A percentile compares a stretch with the other conserved stretches of the same genome.
phyloP scores from a whole-genome alignment of 176 grass and related monocot species.

The Triticum turgidum region DNA sequence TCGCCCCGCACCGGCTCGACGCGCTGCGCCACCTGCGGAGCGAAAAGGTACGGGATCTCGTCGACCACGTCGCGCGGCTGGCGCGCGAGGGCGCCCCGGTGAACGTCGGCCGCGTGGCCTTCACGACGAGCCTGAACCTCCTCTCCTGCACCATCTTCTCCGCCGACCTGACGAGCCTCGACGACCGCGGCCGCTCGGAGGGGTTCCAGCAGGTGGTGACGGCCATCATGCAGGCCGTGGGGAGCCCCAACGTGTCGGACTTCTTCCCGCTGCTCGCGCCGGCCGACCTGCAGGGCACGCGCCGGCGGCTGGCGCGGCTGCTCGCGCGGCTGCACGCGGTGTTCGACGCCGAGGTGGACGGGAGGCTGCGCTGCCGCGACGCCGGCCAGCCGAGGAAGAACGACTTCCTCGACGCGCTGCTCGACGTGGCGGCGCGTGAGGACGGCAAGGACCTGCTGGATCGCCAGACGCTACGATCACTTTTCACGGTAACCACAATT shows the following conservation, averaged over 20 bases:
- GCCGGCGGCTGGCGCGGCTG: background rate
- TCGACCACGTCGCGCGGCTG: background rate
- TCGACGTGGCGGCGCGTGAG: constrained; percentile 14
- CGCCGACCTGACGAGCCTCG: constrained; percentile 3
- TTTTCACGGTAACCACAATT: constrained; percentile 6
- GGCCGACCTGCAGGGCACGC: constrained; percentile 48
- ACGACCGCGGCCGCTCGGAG: constrained; percentile 12
- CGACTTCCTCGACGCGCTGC: constrained; percentile 46
- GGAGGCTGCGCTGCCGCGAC: background rate
- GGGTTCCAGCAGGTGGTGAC: constrained; percentile 28
- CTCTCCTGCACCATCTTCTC: constrained; percentile 55
- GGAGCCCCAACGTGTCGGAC: constrained; percentile 44
- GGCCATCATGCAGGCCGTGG: constrained; percentile 27
- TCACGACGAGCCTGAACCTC: constrained; percentile 45
- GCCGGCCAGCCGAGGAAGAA: background rate
- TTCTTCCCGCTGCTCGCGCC: constrained; percentile 41
- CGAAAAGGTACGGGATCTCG: background rate
- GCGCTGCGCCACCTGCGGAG: too few species aligned
- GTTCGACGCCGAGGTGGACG: constrained; percentile 49
- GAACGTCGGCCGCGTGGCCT: constrained; percentile 38
- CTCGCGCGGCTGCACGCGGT: constrained; percentile 11
- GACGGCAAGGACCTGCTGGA: constrained; percentile 8
- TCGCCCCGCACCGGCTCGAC: too few species aligned
- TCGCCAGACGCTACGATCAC: constrained; percentile 11
- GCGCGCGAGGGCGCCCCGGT: background rate